These are phyloP conservation scores for Botryotinia calthae DNA, from an alignment of 2,329 filamentous ascomycete species.

Conservation along the genomic window DNA sequence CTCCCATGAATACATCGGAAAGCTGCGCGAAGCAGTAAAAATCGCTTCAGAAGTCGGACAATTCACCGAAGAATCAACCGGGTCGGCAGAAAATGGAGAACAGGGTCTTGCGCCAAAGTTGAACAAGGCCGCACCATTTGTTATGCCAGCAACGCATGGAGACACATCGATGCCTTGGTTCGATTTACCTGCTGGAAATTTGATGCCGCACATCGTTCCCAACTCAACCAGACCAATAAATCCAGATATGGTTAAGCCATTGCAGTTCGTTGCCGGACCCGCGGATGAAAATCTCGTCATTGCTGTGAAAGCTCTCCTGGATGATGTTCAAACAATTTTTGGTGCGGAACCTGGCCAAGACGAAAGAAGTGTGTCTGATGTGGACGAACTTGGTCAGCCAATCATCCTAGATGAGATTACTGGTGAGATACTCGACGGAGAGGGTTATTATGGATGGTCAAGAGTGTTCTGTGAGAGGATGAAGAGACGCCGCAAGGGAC, in stretches of 20 bases:
- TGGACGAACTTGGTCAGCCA: conserved; percentile 74
- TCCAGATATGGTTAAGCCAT: conserved; percentile 65
- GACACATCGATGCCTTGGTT: conserved; percentile 72
- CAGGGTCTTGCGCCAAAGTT: conserved; percentile 50
- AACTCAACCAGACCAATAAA: conserved; percentile 75
- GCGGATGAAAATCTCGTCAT: conserved; percentile 63
- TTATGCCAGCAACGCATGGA: conserved; percentile 75
- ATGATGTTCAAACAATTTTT: conserved; percentile 68
- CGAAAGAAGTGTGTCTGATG: conserved; percentile 53
- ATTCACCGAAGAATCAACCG: conserved; percentile 31
- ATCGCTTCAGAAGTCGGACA: conserved; percentile 40
- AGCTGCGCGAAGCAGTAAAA: conserved; percentile 58
- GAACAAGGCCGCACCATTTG: conserved; percentile 58
- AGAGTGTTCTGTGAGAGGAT: conserved; percentile 76
- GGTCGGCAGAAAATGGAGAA: conserved; percentile 20
- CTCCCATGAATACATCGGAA: conserved; percentile 49
- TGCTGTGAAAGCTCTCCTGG: conserved; percentile 68
- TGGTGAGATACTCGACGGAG: conserved; percentile 58
- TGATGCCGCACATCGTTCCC: conserved; percentile 74
- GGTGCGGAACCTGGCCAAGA: conserved; percentile 49
- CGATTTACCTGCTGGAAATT: conserved; percentile 77
- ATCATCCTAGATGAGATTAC: conserved; percentile 64
- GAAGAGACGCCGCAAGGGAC: conserved; percentile 53
- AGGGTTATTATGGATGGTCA: conserved; percentile 89
- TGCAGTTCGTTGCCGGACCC: conserved; percentile 67